Evolutionary conservation across 441 rosid genomes (phyloP).

Genomic region (Erodium texanum): DNA sequence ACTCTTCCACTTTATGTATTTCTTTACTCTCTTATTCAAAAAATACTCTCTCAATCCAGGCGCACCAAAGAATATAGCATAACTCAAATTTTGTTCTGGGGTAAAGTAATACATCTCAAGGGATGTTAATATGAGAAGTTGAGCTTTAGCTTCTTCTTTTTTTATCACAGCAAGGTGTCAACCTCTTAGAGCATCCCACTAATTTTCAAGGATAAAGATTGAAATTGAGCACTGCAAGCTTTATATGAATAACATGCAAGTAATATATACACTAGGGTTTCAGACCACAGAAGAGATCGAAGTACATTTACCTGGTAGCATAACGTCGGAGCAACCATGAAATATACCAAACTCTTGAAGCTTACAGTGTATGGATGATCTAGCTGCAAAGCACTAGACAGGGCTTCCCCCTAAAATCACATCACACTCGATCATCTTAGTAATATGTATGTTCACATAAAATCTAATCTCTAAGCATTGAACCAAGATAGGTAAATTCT

Average conservation of each 20-base stretch:
- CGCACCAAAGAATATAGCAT: neutral
- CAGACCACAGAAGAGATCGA: slow-evolving; percentile 1
- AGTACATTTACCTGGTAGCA: slow-evolving; percentile 77
- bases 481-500: neutral
- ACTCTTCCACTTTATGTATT: neutral
- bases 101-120: neutral
- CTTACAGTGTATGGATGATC: slow-evolving; percentile 39
- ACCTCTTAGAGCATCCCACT: neutral
- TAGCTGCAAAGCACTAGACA: slow-evolving; percentile 23
- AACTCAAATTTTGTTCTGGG: neutral
- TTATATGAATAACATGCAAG: neutral
- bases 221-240: neutral
- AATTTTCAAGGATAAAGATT: neutral
- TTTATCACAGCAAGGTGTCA: neutral
- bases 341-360: slow-evolving; percentile 80
- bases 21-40: neutral
- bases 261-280: neutral
- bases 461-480: neutral
- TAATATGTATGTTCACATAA: neutral
- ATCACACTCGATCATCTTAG: slow-evolving; percentile 14
- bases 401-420: slow-evolving; percentile 37
- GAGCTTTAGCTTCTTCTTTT: neutral
- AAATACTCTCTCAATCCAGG: neutral
- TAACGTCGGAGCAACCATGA: slow-evolving; percentile 95
- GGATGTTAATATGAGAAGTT: neutral